Evolutionary conservation across 208 protist genomes (phyloP).

Genomic region (Crithidia brevicula): DNA sequence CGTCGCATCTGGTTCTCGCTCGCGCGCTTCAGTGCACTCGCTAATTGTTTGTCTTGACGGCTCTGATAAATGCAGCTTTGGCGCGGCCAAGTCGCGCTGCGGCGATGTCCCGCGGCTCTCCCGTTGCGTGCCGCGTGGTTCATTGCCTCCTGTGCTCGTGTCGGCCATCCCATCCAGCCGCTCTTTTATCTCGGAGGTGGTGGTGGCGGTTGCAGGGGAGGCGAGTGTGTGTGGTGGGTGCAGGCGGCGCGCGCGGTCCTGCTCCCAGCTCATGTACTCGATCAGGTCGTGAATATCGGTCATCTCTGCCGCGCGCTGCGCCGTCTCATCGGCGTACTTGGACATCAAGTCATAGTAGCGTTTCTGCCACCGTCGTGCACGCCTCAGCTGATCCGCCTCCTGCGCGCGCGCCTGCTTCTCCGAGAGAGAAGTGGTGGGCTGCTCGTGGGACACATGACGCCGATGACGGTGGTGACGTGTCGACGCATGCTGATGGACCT

Average conservation of each 20-base stretch:
- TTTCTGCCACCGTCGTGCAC: slow-evolving; percentile 25
- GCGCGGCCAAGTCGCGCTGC: neutral
- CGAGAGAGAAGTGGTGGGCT: neutral
- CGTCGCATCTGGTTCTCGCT: no score
- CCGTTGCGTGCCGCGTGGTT: neutral
- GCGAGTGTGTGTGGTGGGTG: slow-evolving; percentile 32
- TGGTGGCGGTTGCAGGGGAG: neutral
- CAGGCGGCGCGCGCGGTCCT: slow-evolving; percentile 31
- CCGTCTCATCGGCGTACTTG: slow-evolving; percentile 29
- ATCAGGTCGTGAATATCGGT: slow-evolving; percentile 54
- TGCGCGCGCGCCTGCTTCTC: neutral
- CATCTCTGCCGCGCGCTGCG: slow-evolving; percentile 40
- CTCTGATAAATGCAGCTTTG: no score
- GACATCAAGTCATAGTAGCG: slow-evolving; percentile 48
- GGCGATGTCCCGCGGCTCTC: slow-evolving; percentile 4
- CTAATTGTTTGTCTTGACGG: no score
- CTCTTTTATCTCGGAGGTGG: slow-evolving; percentile 1
- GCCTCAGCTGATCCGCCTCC: slow-evolving; percentile 8
- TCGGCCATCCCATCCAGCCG: neutral
- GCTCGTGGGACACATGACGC: neutral
- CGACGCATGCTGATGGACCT: no score
- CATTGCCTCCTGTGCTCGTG: neutral
- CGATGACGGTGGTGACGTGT: neutral
- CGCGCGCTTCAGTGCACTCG: no score
- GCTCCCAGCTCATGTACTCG: slow-evolving; percentile 53